Conservation (phyloP, 169 alveolate species). For the Eimeria acervulina region DNA sequence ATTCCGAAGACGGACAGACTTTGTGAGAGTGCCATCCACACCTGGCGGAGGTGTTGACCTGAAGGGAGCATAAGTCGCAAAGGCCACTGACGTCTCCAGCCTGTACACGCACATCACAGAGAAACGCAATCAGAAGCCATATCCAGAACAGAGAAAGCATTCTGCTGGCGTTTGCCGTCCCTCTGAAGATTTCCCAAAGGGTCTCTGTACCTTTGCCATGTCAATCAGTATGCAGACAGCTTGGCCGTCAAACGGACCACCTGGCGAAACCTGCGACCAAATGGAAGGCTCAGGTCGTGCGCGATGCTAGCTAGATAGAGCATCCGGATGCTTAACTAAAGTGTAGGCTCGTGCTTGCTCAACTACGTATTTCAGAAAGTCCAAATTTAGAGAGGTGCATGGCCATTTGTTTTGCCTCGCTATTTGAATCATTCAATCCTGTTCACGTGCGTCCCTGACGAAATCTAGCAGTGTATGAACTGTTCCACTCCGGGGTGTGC, state of each 20-base stretch:
- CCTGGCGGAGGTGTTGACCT: slow-evolving; percentile 81
- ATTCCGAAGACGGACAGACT: neutral
- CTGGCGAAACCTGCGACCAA: slow-evolving; percentile 63
- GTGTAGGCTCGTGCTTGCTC: neutral
- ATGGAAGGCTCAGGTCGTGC: neutral
- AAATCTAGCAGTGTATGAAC: neutral
- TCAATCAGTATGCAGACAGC: slow-evolving; percentile 75
- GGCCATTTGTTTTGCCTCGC: neutral
- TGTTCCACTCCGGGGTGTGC: neutral
- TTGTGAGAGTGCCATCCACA: neutral
- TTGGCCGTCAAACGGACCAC: slow-evolving; percentile 82
- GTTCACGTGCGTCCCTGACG: neutral
- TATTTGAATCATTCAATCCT: neutral
- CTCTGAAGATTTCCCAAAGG: neutral
- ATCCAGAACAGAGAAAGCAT: neutral
- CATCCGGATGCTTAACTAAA: neutral
- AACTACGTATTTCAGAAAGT: neutral
- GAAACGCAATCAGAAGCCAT: neutral
- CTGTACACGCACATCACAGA: slow-evolving; percentile 4
- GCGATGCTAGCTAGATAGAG: neutral
- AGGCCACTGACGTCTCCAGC: slow-evolving; percentile 79
- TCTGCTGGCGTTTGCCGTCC: neutral
- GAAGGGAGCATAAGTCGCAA: slow-evolving; percentile 80
- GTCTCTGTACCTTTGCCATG: slow-evolving; percentile 16
- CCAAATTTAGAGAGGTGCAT: neutral